Conservation (phyloP, 345 rosid species). For the Lepidium sativum region DNA sequence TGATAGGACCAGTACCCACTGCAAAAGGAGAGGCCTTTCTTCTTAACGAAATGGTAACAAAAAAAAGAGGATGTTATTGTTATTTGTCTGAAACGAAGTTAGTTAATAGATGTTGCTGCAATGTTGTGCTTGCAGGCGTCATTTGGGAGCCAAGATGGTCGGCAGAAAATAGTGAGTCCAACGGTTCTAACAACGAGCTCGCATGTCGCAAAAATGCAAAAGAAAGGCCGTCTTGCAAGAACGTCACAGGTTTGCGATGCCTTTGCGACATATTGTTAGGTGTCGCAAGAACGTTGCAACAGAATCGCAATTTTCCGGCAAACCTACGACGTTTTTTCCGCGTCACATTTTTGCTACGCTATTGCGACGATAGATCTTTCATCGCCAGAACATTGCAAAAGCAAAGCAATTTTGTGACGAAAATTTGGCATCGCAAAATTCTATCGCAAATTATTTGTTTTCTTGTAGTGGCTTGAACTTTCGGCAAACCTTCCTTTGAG, state of each 20-base stretch:
- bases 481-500: constrained; percentile 74
- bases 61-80: not conserved
- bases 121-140: constrained; percentile 43
- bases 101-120: not conserved
- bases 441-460: no score
- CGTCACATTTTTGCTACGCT: no score
- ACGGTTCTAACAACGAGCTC: constrained; percentile 77
- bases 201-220: constrained; percentile 87
- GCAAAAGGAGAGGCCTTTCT: constrained; percentile 86
- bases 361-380: no score
- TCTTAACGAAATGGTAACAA: constrained; percentile 75
- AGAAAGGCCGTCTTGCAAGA: no score
- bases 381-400: no score
- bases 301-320: no score
- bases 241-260: no score
- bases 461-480: constrained; percentile 60
- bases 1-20: constrained; percentile 65
- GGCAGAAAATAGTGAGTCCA: constrained; percentile 79
- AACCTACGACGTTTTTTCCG: no score
- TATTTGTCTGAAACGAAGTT: not conserved
- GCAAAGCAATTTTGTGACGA: no score
- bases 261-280: no score
- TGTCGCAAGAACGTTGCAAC: no score
- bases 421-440: no score
- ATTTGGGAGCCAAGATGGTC: constrained; percentile 94